Base-by-base conservation (phyloP, 1,284 basidiomycete species). In the Trametes sp. region DNA sequence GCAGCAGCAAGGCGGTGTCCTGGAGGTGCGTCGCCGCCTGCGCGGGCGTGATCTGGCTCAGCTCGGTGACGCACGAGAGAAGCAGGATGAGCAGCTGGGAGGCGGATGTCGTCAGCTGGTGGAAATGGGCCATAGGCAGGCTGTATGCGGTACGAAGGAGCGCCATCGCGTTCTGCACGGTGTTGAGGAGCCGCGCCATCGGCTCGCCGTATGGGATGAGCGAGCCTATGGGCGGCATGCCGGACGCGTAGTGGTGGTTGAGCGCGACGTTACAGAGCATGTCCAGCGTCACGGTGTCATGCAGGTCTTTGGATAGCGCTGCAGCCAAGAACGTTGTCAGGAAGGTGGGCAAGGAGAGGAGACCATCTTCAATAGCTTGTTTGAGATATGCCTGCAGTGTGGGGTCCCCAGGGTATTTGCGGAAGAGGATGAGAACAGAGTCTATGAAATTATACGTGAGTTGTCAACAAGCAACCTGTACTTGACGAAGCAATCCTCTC, bases 231-330 rank as follows among this genome's bases (percentile, higher is more conserved):
- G 87, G 77, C 24, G 82, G 74, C 55, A 83, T 66, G n/a, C 84
- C 83, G 28, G 85, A 83, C 14, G 84, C 76, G 70, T 88, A 87
- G 70, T 90, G 86, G 3, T 78, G 78, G 58, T 89, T 84, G 48
- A 91, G 76, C 7, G 84, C 86, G 42, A 87, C 79, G 50, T 83
- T 83, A 73, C 88, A 92, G 10, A 93, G 82, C 68, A 83, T 82
- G 70, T 90, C 85, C 41, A 93, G 78, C 2, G 89, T 92, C 0
- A 86, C 82, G 10, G 83, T 77, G 42, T 85, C 80, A 66, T 89
- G 87, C 31, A 91, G 69, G 38, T 87, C 77, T 24, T 76, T 72
- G 11, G 81, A 80, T 33, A 76, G 76, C 31, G 77, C 77, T 5
- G 79, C 79, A 19, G 74, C 76, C 11, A 85, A 73, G 62, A 85